Percentiles rank a stretch among this genome's conserved stretches.
These are phyloP conservation scores for Filosporella fistucella DNA, from an alignment of 495 filamentous ascomycete genomes.

Conservation along the genomic window DNA sequence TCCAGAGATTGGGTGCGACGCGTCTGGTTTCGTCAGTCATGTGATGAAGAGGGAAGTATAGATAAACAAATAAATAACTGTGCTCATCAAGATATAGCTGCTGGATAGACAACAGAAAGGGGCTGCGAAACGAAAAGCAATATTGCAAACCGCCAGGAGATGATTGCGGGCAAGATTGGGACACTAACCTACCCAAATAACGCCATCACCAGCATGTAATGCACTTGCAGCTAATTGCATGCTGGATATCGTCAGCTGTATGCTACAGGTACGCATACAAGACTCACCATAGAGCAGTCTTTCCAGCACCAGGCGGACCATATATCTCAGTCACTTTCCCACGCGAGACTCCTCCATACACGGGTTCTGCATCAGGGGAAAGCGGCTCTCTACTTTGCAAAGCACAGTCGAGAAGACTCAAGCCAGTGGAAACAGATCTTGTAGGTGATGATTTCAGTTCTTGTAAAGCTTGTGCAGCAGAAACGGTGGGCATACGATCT, in stretches of 20 bases:
- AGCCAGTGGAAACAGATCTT: slow-evolving; percentile 60
- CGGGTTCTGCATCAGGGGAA: slow-evolving; percentile 2
- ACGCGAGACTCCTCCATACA: slow-evolving; percentile 52
- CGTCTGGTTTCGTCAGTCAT: slow-evolving; percentile 34
- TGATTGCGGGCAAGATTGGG: slow-evolving; percentile 3
- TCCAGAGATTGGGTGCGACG: slow-evolving; percentile 39
- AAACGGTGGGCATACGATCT: slow-evolving; percentile 83
- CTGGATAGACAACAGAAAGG: too few species aligned
- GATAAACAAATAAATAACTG: too few species aligned
- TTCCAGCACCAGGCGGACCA: slow-evolving; percentile 84
- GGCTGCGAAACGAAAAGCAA: too few species aligned
- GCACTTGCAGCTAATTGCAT: slow-evolving; percentile 65
- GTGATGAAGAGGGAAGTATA: too few species aligned
- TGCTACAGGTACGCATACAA: background rate
- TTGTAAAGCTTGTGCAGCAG: slow-evolving; percentile 78
- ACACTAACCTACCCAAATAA: slow-evolving; percentile 82
- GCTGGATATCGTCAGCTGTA: background rate
- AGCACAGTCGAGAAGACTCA: slow-evolving; percentile 55
- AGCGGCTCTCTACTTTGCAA: slow-evolving; percentile 27
- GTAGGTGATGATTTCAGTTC: slow-evolving; percentile 46
- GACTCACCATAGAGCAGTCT: slow-evolving; percentile 75
- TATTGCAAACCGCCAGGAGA: too few species aligned
- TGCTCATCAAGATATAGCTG: too few species aligned
- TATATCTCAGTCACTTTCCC: slow-evolving; percentile 86
- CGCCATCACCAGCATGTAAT: slow-evolving; percentile 54